These are phyloP conservation scores for Straminergon stramineum DNA, from an alignment of 225 moss, liverwort and hornwort genomes.

Conservation along the genomic window DNA sequence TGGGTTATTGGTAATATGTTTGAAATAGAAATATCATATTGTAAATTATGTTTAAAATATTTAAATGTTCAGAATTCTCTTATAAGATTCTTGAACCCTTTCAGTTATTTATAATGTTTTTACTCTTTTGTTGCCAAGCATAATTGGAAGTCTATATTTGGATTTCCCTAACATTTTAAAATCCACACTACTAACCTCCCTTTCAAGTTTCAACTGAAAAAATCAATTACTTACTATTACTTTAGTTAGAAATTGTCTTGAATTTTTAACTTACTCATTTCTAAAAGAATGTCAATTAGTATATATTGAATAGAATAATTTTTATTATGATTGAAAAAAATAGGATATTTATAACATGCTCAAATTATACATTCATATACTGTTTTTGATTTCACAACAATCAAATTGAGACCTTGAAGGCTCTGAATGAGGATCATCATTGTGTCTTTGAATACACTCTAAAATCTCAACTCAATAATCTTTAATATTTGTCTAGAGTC, in stretches of 20 bases:
- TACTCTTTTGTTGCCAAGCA: too few relatives aligned
- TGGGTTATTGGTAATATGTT: background rate
- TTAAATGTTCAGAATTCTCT: background rate
- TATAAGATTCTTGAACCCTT: background rate
- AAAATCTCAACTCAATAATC: background rate
- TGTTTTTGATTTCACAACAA: background rate
- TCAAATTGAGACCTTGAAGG: background rate
- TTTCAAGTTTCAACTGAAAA: background rate
- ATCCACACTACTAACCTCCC: rapidly evolving
- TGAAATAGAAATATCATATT: background rate
- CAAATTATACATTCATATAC: rapidly evolving
- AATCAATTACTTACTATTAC: background rate
- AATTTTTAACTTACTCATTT: background rate
- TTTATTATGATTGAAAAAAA: background rate
- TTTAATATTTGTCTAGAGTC: background rate
- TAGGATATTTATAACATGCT: rapidly evolving
- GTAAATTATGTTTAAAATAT: background rate
- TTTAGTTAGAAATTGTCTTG: background rate
- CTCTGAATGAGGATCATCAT: background rate
- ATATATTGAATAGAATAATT: too few relatives aligned
- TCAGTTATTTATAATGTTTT: too few relatives aligned
- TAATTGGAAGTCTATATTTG: too few relatives aligned
- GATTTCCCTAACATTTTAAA: too few relatives aligned
- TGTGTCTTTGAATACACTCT: background rate
- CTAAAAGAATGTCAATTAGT: background rate